Base-by-base conservation (phyloP, 768 basidiomycete genomes). In the Imleria badia region DNA sequence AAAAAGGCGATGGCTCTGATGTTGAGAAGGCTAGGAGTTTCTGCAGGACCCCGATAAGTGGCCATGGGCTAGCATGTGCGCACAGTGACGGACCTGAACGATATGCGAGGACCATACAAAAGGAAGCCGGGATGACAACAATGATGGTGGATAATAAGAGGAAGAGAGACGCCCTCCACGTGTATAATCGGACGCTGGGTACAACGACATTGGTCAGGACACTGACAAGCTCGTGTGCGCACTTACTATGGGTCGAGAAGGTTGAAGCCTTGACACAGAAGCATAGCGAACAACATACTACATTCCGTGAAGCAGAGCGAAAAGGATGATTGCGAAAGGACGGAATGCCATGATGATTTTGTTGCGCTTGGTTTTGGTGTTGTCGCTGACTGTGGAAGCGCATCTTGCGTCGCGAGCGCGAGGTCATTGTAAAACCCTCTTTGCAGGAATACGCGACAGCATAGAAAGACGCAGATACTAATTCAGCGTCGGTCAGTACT, bases 251-350 rank as follows among this genome's bases (percentile, higher is more conserved):
- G 64, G 34, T 79, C 73, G 35, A 91, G 75, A 1, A 84, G 40
- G 38, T 77, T 73, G 44, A 83, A 48, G 3, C 79, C 86, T 70
- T 94, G 91, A n/a, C 81, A 78, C 70, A 92, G 80, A 6, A 93
- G 73, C 52, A 93, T 74, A 13, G 83, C 58, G 62, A 92, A 92
- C 55, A 93, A 72, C 61, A 82, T 80, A 57, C 84, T 86, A 48
- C 85, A 82, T 70, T 92, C 91, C 2, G 86, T 80, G 66, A 92
- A 89, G 61, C 84, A 86, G 31, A 83, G 70, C 0, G 88, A 80
- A 61, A 94, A 92, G 8, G 84, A 67, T 1, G 72, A 75, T 40
- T 85, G 73, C 0, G 90, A 77, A 1, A 89, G 63, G 5, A 68
- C 66, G 0, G 85, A 82, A 59, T 90, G 87, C 41, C 80, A 69